These are phyloP conservation scores for Vitellaria paradoxa DNA, from an alignment of 179 eudicot genomes.

Conservation along the genomic window DNA sequence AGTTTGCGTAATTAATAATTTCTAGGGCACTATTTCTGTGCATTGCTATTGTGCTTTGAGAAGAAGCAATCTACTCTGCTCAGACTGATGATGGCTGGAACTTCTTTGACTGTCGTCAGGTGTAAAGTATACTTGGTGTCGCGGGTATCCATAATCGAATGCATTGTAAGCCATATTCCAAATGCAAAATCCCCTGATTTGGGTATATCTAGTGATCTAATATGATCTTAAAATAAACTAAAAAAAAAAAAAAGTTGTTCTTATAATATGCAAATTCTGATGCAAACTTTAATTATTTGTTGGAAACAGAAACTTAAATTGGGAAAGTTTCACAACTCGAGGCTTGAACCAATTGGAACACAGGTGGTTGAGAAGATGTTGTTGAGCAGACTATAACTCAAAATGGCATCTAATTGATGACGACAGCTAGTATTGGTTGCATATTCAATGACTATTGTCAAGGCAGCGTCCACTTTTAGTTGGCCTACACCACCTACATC, in stretches of 20 bases:
- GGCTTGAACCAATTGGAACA: background rate
- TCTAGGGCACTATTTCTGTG: too few relatives aligned
- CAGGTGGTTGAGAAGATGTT: background rate
- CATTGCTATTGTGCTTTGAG: too few relatives aligned
- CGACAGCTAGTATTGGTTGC: background rate
- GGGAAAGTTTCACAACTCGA: background rate
- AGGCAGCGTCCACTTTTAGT: background rate
- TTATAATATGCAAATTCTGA: background rate
- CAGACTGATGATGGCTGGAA: background rate
- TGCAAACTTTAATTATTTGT: background rate
- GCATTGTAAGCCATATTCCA: background rate
- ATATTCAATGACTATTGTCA: background rate
- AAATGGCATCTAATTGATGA: background rate
- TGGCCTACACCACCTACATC: background rate
- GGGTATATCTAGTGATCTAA: background rate
- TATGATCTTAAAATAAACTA: too few relatives aligned
- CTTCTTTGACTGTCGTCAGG: background rate
- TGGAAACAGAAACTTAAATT: conserved; percentile 5
- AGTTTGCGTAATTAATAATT: too few relatives aligned
- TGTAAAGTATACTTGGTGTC: background rate
- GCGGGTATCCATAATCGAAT: background rate
- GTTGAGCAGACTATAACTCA: too few relatives aligned
- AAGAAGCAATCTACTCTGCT: background rate
- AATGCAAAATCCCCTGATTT: background rate
- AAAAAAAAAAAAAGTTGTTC: too few relatives aligned